Base-by-base conservation (phyloP, 176 grass and related monocot species). In the Lolium multiflorum region DNA sequence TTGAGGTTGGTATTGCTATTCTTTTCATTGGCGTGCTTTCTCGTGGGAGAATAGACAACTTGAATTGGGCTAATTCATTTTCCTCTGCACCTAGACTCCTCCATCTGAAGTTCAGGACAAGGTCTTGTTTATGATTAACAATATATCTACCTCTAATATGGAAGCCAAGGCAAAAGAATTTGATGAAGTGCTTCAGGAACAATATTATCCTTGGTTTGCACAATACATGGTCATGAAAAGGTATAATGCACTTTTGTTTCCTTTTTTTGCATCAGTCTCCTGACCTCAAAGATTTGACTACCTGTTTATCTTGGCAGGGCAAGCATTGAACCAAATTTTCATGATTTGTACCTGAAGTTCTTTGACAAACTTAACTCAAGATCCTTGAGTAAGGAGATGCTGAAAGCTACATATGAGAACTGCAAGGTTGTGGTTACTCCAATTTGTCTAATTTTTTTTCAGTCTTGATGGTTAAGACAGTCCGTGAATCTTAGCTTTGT, bases 171-270 rank as follows among this genome's bases (percentile, higher is more conserved):
- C 92, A 77, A 94, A 92, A 58, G 94, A 97, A 81, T 94, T 97
- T 80, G 86, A 48, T 87, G 91, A 94, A 74, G 82, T 97, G n/a
- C 64, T 97, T 65, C 89, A 85, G 47, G 94, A 97, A 77, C 87
- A 92, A 15, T 93, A 92, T 71, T 89, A 90, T 80, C 94, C 91
- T 81, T 97, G 94, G 94, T 97, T 97, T 87, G 94, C 94, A 63
- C 91, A 92, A 56, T 97, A 97, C 85, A 97, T 97, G 94, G 91
- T 97, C 78, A 97, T 97, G 94, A 97, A 97, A 90, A 97, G 94
- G 94, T 97, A 77, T 79, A 24, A 77, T 71, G 60, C 78, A 20
- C 48, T 81, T 80, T 81, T 25, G 71, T 77, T 20, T 63, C 39
- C 71, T 57, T 6, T 12, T 84, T 65, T 18, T 70, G 22, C 70